Base-by-base conservation (phyloP, 2,329 filamentous ascomycete genomes). In the Metarhizium anisopliae region DNA sequence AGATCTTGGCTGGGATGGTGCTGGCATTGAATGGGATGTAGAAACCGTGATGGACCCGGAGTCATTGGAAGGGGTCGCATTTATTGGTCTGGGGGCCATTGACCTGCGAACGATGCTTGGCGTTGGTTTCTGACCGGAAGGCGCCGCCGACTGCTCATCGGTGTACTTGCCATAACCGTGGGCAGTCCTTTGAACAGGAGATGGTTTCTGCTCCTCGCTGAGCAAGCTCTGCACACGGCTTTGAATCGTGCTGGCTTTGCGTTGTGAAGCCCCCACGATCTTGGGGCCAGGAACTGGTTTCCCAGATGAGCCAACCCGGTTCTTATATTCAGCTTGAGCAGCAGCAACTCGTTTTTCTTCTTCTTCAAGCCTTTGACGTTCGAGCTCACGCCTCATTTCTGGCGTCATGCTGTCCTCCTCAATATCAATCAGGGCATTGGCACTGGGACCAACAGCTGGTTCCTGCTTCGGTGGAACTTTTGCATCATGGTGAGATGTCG, bases 81-180 rank as follows among this genome's bases (percentile, higher is more conserved):
- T 36, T 6, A 11, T 38, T 49, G 51, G 36, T 14, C 35, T 54
- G 14, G 54, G 14, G 6, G 32, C 35, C 14, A 45, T 25, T 8
- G 80, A 77, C 64, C 86, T 86, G 29, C 77, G 71, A 6, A 77
- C 76, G 13, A 80, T 66, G 25, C 72, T 70, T 2, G 78, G 78
- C 0, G 70, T 61, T 30, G 70, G 59, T 59, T 72, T 74, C 20
- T 74, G 72, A 8, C 64, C 47, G 52, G 68, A 72, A 59, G 60
- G 70, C n/a, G 67, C 64, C 4, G 67, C 63, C 16, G 69, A 63
- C 4, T 72, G 69, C 2, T 72, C 70, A 59, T 85, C 88, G 20
- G 92, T 91, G 68, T 89, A 96, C 58, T 86, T 86, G 7, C 94
- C 94, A 67, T 97, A 97, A 0, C 93, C 93, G 60, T 92, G 86